Conservation (phyloP, 495 filamentous ascomycete species). For the Pyrenula aspistea region DNA sequence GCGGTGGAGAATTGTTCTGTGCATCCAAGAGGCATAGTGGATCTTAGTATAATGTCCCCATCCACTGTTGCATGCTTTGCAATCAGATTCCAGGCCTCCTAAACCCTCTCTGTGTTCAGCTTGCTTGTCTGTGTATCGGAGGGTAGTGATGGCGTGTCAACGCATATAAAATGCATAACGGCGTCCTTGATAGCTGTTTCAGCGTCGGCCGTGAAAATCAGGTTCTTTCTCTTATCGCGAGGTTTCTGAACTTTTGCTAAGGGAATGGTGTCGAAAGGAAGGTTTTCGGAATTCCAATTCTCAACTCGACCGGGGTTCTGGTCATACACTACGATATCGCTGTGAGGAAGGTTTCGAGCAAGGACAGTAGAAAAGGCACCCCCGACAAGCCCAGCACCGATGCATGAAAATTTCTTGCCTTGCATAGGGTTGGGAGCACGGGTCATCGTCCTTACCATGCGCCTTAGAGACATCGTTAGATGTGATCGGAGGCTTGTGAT, state of each 20-base stretch:
- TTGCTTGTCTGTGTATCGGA: conserved; percentile 57
- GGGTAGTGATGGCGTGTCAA: conserved; percentile 72
- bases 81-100: conserved; percentile 54
- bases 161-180: conserved; percentile 66
- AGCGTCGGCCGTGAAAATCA: conserved; percentile 62
- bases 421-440: too few species aligned
- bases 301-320: conserved; percentile 43
- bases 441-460: too few species aligned
- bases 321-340: too few species aligned
- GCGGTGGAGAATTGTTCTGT: conserved; percentile 50
- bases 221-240: too few species aligned
- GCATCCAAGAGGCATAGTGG: conserved; percentile 74
- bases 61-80: conserved; percentile 52
- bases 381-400: too few species aligned
- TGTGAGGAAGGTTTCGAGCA: too few species aligned
- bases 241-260: too few species aligned
- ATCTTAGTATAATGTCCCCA: conserved; percentile 74
- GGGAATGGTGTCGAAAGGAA: conserved; percentile 68
- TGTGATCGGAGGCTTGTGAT: too few species aligned
- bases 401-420: too few species aligned
- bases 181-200: conserved; percentile 48
- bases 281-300: conserved; percentile 52
- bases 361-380: too few species aligned
- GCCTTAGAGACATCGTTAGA: too few species aligned
- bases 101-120: conserved; percentile 63